Base-by-base conservation (phyloP, 768 basidiomycete species). In the Hortiboletus campestris region DNA sequence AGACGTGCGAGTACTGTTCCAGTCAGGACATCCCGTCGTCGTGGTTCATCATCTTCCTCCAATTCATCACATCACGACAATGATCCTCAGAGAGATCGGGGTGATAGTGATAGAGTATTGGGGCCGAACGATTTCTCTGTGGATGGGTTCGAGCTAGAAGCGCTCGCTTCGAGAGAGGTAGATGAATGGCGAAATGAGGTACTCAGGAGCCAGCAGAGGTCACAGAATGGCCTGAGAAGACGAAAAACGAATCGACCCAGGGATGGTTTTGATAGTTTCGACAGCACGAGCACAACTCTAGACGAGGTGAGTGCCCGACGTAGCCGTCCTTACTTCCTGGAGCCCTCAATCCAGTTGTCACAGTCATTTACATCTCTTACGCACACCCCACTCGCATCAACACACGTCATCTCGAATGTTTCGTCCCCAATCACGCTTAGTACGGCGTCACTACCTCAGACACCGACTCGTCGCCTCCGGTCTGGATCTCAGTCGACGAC, bases 131-230 rank as follows among this genome's bases (percentile, higher is more conserved):
- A 42, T 63, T 34, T 53, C 20, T 31, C 55, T 49, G 44, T 54
- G 1, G 65, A 68, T 53, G 66, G 49, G 16, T 67, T 81, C 28
- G 84, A 85, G 63, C 72, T 88, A 5, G 80, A 83, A 42, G 74
- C 75, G n/a, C 72, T 85, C 41, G 74, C 77, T 42, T 74, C 80
- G 7, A 73, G 66, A 48, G 83, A 84, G 60, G 75, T 81, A 12
- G 71, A 72, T 19, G 79, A 80, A 67, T 84, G 84, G 85, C 71
- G 82, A 53, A 75, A 68, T 13, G 71, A 78, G 49, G 73, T 75
- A 0, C 67, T 75, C 51, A 69, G 66, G 55, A 73, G 68, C 35
- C 67, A 70, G 54, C 45, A 47, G 44, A 53, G 51, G 16, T 41
- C 39, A 11, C 14, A 13, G 1, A 31, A 48, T 5, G 59, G 55